Evolutionary conservation across 2,329 filamentous ascomycete species (phyloP), one percentile per base, ranked within the genome.

Genomic region (Pseudogymnoascus sp.): DNA sequence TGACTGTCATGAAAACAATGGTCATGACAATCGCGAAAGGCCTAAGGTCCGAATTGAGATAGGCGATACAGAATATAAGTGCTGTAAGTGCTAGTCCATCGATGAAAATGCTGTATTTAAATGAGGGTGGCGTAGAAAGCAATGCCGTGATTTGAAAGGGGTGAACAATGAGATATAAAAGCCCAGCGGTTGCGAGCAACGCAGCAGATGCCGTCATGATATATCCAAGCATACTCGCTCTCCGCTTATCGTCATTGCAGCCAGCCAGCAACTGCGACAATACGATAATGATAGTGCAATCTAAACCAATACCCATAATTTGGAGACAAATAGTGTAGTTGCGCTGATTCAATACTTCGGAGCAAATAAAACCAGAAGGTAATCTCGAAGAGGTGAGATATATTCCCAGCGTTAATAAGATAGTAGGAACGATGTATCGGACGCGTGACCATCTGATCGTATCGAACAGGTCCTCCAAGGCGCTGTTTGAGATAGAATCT

Each of bases 391-490:
- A 58, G 33, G 28, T 58, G 36, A 57, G 35, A 54, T 63, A 36
- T 36, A 35, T 38, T 7, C 30, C 59, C 18, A 35, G 38, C 54
- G 28, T 38, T 16, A 63, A 30, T n/a, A 62, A 28, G 25, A 63
- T n/a, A 1, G 57, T 43, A 16, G 60, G 61, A 37, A 58, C 16
- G 11, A 63, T 30, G 38, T 63, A 63, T n/a, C 61, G 59, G 30
- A 62, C 14, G n/a, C 60, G 33, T 20, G 61, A 63, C 39, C 36
- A 33, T 20, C 33, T 43, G 30, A 61, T 57, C 18, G 43, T 33
- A 22, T 63, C 61, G 33, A 58, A 38, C 14, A 61, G 18, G 35
- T 63, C 61, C 14, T 63, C 61, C 4, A 62, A 22, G 9, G 61
- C 30, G 30, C 18, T 63, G 25, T 62, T 62, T n/a, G 59, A 43